These are phyloP conservation scores for Saccharomyces kudriavzevii DNA, from an alignment of 805 yeast genomes.

Conservation along the genomic window DNA sequence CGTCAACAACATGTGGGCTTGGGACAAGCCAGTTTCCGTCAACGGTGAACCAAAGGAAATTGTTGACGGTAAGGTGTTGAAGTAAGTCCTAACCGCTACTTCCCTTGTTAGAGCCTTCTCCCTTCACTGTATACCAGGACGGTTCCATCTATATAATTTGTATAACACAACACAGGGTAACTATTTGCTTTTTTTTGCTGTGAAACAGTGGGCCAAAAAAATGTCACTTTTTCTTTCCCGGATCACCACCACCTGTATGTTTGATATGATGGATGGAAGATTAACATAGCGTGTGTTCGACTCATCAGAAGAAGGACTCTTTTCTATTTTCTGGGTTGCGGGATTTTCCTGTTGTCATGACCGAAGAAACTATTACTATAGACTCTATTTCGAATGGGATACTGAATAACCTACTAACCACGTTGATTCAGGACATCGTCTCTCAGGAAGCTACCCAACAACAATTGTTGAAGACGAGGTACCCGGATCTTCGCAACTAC, in stretches of 20 bases:
- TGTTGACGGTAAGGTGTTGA: conserved; percentile 96
- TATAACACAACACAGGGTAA: neutral
- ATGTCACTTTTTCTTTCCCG: neutral
- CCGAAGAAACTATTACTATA: conserved; percentile 11
- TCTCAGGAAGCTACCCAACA: conserved; percentile 21
- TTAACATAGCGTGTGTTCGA: neutral
- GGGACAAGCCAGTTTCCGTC: conserved; percentile 88
- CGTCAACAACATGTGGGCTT: conserved; percentile 88
- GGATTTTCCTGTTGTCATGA: conserved; percentile 3
- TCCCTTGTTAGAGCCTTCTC: neutral
- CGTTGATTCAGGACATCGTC: conserved; percentile 28
- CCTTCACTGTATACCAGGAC: neutral
- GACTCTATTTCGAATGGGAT: conserved; percentile 20
- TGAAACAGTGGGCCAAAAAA: neutral
- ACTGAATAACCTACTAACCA: conserved; percentile 20
- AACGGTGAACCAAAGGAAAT: conserved; percentile 79
- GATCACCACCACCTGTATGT: neutral
- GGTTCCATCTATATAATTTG: neutral
- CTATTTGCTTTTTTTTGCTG: neutral
- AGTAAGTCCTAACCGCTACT: conserved; percentile 39
- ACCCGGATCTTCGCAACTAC: conserved; percentile 22
- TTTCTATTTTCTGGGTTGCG: neutral
- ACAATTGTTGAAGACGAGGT: conserved; percentile 17
- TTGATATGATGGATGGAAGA: neutral
- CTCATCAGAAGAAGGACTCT: neutral